phyloP scores from a whole-genome alignment of 352 stramenopile species.

The Globisporangium parvum region DNA sequence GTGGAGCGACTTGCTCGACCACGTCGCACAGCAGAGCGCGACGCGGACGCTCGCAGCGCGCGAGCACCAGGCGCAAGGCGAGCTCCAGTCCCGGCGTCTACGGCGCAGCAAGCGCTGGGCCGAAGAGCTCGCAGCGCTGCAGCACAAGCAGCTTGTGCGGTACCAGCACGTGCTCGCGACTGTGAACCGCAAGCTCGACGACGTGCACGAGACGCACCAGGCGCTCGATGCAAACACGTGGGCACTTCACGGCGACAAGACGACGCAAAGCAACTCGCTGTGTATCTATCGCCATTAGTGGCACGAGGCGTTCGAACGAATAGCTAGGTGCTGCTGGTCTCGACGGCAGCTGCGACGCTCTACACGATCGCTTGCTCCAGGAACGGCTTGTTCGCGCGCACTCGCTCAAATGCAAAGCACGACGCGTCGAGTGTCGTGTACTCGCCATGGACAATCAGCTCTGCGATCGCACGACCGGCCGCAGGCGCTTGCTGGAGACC shows the following conservation, averaged over 20 bases:
- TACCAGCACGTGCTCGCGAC: slow-evolving; percentile 64
- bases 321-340: background rate
- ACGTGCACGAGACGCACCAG: slow-evolving; percentile 34
- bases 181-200: slow-evolving; percentile 54
- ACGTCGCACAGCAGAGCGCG: slow-evolving; percentile 28
- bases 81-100: slow-evolving; percentile 31
- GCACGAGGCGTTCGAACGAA: background rate
- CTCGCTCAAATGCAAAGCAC: slow-evolving; percentile 62
- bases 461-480: slow-evolving; percentile 63
- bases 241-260: slow-evolving; percentile 10
- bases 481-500: slow-evolving; percentile 77
- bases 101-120: slow-evolving; percentile 32
- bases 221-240: slow-evolving; percentile 24
- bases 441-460: slow-evolving; percentile 62
- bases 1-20: slow-evolving; percentile 59
- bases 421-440: slow-evolving; percentile 75
- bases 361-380: slow-evolving; percentile 76
- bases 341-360: background rate
- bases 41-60: slow-evolving; percentile 36
- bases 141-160: slow-evolving; percentile 39
- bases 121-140: slow-evolving; percentile 45
- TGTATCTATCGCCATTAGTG: slow-evolving; percentile 63
- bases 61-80: slow-evolving; percentile 30
- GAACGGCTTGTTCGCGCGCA: slow-evolving; percentile 66
- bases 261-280: slow-evolving; percentile 25